Conservation (phyloP, 192 early-diverging fungal species). For the Chytriomyces hyalinus region DNA sequence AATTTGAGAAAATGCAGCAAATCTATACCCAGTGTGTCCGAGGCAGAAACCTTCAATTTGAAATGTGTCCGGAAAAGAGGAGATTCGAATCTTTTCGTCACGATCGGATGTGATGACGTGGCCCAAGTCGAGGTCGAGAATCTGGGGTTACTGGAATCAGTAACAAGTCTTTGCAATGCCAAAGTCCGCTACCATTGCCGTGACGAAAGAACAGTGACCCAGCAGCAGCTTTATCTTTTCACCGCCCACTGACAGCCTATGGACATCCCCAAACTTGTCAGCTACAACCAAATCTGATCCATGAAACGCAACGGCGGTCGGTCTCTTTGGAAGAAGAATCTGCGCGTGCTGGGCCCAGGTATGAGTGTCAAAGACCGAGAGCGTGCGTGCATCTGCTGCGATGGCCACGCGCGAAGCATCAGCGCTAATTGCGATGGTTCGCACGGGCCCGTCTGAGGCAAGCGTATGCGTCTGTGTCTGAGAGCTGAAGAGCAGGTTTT, state of each 20-base stretch:
- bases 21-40: constrained; percentile 82
- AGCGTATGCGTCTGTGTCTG: too few species aligned
- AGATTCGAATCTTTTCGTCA: constrained; percentile 98
- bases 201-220: constrained; percentile 95
- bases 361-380: constrained; percentile 20
- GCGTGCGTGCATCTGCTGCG: constrained; percentile 19
- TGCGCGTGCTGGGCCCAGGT: constrained; percentile 10
- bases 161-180: background rate
- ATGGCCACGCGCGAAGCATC: constrained; percentile 3
- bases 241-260: constrained; percentile 57
- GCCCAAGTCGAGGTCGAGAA: constrained; percentile 65
- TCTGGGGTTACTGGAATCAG: constrained; percentile 30
- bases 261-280: constrained; percentile 97
- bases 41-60: constrained; percentile 89
- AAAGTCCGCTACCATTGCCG: constrained; percentile 70
- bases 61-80: constrained; percentile 84
- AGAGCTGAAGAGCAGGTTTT: too few species aligned
- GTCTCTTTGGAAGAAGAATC: constrained; percentile 16
- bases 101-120: constrained; percentile 90
- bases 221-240: constrained; percentile 59
- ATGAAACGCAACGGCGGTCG: constrained; percentile 16
- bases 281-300: constrained; percentile 58
- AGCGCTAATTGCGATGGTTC: constrained; percentile 12
- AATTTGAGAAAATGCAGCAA: background rate
- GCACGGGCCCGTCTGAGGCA: constrained; percentile 1